A percentile compares a stretch with the other conserved stretches of the same genome.
Conservation (phyloP, 2,329 filamentous ascomycete genomes). For the Helminthosporium solani region DNA sequence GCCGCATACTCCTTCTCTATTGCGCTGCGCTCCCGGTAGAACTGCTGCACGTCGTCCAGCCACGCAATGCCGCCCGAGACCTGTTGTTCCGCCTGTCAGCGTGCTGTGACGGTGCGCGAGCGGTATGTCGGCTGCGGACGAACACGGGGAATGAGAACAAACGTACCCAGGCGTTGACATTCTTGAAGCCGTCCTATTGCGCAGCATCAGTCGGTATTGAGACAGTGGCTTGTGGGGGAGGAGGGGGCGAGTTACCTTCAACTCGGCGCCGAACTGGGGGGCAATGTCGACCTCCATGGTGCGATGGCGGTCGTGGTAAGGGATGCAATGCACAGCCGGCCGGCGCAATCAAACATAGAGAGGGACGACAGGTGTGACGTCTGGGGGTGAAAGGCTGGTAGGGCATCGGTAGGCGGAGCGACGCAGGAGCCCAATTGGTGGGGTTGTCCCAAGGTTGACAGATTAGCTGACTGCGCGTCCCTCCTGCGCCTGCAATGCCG, state of each 20-base stretch:
- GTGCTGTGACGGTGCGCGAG: conserved; percentile 3
- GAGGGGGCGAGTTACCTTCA: conserved; percentile 67
- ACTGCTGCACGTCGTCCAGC: conserved; percentile 95
- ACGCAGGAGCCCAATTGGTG: conserved; percentile 1
- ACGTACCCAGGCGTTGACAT: conserved; percentile 82
- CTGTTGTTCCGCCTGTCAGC: conserved; percentile 41
- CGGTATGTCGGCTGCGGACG: too few species aligned
- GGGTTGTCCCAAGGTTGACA: too few species aligned
- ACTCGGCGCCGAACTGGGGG: conserved; percentile 87
- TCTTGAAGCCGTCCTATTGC: conserved; percentile 87
- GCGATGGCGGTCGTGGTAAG: conserved; percentile 15
- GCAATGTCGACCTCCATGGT: conserved; percentile 78
- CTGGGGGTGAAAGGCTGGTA: background rate
- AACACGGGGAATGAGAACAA: conserved; percentile 9
- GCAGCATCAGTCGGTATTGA: conserved; percentile 27
- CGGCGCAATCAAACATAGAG: conserved; percentile 29
- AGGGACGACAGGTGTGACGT: conserved; percentile 1
- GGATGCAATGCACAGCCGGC: conserved; percentile 19
- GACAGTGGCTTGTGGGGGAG: conserved; percentile 10
- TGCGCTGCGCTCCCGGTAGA: conserved; percentile 89
- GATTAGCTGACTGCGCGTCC: too few species aligned
- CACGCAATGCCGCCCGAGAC: conserved; percentile 84
- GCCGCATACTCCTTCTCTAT: conserved; percentile 97
- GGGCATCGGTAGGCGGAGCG: background rate
- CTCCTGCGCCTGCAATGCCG: background rate